Percentiles rank a stretch among this genome's conserved stretches.
phyloP scores from a whole-genome alignment of 768 basidiomycete genomes.

The Leccinum longicurvipes region DNA sequence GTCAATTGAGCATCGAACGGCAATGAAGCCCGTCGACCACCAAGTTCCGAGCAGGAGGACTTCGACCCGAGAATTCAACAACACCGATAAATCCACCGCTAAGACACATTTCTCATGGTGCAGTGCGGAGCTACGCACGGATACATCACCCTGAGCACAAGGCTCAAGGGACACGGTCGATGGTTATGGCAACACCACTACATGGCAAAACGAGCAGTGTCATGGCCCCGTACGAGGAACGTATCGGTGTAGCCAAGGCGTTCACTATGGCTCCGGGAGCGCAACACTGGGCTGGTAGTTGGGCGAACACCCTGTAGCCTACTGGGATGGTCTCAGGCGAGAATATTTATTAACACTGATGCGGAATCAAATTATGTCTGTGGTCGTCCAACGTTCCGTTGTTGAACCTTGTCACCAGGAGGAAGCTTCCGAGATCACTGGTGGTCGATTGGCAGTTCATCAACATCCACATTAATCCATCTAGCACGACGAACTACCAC shows the following conservation, averaged over 20 bases:
- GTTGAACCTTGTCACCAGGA: no score
- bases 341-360: neutral
- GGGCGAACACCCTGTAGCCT: neutral
- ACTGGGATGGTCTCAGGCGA: neutral
- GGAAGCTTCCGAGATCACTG: constrained; percentile 8
- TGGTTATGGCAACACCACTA: neutral
- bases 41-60: neutral
- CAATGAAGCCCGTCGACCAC: neutral
- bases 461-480: no score
- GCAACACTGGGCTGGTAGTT: neutral
- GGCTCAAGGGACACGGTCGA: neutral
- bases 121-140: constrained; percentile 17
- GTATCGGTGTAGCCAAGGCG: no score
- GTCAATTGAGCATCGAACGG: neutral
- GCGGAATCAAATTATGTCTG: neutral
- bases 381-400: neutral
- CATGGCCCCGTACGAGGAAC: constrained; percentile 15
- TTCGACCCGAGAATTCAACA: neutral
- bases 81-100: neutral
- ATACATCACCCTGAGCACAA: constrained; percentile 21
- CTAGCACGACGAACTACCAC: neutral
- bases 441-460: neutral
- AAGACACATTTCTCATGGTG: constrained; percentile 18
- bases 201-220: constrained; percentile 23
- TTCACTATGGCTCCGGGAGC: constrained; percentile 10